Evolutionary conservation across 2,329 filamentous ascomycete species (phyloP).

Genomic region (Ophiognomonia clavigignenti-juglandacearum): DNA sequence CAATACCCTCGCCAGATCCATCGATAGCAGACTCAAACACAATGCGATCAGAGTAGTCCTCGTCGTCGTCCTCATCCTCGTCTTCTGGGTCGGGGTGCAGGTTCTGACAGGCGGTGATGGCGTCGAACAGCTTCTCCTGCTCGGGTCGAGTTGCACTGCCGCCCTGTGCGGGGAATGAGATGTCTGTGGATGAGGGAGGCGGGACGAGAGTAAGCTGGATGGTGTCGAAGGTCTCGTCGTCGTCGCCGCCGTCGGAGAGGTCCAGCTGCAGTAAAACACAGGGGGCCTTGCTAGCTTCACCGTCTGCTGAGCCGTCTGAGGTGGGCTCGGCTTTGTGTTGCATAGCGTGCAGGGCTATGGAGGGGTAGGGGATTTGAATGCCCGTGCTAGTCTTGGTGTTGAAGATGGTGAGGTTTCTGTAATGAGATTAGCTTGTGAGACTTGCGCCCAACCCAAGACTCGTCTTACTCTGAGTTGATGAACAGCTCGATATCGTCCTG

Average conservation of each 20-base stretch:
- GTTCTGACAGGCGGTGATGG: constrained; percentile 70
- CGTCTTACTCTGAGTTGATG: constrained; percentile 53
- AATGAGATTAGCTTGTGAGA: constrained; percentile 19
- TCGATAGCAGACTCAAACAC: constrained; percentile 58
- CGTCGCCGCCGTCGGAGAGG: constrained; percentile 52
- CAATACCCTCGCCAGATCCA: constrained; percentile 48
- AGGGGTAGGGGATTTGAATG: constrained; percentile 66
- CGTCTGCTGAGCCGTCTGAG: not conserved
- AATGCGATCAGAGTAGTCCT: constrained; percentile 45
- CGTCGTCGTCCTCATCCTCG: constrained; percentile 53
- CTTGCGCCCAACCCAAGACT: too few relatives aligned
- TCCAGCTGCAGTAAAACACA: constrained; percentile 66
- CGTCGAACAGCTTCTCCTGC: constrained; percentile 54
- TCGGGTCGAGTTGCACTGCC: constrained; percentile 23
- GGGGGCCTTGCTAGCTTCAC: constrained; percentile 29
- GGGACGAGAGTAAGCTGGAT: constrained; percentile 66
- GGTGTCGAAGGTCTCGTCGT: constrained; percentile 59
- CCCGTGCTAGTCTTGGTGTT: constrained; percentile 53
- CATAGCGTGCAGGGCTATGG: constrained; percentile 71
- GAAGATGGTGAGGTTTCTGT: constrained; percentile 59
- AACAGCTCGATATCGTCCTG: constrained; percentile 52
- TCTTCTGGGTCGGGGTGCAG: constrained; percentile 66
- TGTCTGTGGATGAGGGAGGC: constrained; percentile 16
- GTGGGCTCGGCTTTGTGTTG: constrained; percentile 44
- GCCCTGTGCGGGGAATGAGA: constrained; percentile 18